phyloP scores from a whole-genome alignment of 768 basidiomycete species.

The Rhizopogon salebrosus region DNA sequence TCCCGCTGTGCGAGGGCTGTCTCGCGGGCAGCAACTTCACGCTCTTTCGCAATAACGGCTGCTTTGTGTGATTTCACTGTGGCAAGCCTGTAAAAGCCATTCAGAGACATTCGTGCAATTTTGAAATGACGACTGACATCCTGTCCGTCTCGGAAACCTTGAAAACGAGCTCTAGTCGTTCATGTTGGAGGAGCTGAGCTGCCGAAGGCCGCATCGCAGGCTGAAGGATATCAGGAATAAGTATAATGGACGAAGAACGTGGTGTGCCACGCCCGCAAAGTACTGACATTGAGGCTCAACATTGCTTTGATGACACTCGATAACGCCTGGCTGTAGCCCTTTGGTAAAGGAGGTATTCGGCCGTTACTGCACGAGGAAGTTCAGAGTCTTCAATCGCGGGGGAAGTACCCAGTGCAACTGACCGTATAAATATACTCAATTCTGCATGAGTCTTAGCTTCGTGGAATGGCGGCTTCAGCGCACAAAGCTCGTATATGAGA shows the following conservation, averaged over 20 bases:
- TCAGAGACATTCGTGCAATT: neutral
- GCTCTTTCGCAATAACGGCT: conserved; percentile 52
- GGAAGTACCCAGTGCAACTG: conserved; percentile 11
- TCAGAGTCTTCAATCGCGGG: neutral
- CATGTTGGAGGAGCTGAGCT: conserved; percentile 74
- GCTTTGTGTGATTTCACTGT: conserved; percentile 62
- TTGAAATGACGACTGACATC: conserved; percentile 43
- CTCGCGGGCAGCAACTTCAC: conserved; percentile 58
- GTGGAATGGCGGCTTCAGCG: conserved; percentile 88
- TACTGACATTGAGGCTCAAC: conserved; percentile 74
- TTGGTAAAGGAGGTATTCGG: conserved; percentile 85
- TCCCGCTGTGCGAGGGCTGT: conserved; percentile 51
- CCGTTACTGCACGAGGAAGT: conserved; percentile 52
- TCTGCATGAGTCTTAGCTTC: conserved; percentile 89
- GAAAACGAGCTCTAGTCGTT: conserved; percentile 63
- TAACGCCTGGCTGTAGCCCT: conserved; percentile 72
- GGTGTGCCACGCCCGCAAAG: neutral
- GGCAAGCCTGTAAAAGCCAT: conserved; percentile 40
- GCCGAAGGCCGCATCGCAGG: conserved; percentile 86
- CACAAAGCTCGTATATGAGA: conserved; percentile 93
- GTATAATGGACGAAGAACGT: conserved; percentile 2
- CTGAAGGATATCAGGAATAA: conserved; percentile 29
- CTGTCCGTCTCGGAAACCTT: conserved; percentile 77
- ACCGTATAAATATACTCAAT: conserved; percentile 78
- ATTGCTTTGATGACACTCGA: conserved; percentile 78